Conservation (phyloP, 257 asterid genomes). For the Nicotiana obtusifolia region DNA sequence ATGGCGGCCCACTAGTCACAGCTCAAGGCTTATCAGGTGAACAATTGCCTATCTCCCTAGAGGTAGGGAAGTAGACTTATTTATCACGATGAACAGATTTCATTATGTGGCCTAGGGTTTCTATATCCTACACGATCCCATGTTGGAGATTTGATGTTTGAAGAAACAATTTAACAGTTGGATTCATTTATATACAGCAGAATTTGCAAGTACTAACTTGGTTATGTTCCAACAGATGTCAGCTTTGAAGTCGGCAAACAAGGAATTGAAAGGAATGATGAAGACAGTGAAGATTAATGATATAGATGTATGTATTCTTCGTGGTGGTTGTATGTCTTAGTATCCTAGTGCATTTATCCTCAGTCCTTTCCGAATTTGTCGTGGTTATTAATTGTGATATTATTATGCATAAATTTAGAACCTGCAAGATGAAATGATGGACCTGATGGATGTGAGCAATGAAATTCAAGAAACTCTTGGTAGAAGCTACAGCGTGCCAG, state of each 20-base stretch:
- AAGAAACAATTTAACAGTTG: slow-evolving; percentile 15
- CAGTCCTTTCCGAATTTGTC: background rate
- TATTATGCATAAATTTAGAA: slow-evolving; percentile 31
- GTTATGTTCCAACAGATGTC: slow-evolving; percentile 61
- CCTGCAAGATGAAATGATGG: slow-evolving; percentile 99
- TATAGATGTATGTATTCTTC: slow-evolving; percentile 61
- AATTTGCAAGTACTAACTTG: slow-evolving; percentile 5
- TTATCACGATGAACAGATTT: slow-evolving; percentile 27
- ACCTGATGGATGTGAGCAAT: slow-evolving; percentile 94
- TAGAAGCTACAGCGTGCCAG: slow-evolving; percentile 90
- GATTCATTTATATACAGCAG: slow-evolving; percentile 12
- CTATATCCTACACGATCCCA: background rate
- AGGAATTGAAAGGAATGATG: slow-evolving; percentile 98
- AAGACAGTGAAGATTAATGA: slow-evolving; percentile 98
- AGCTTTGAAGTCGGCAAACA: slow-evolving; percentile 91
- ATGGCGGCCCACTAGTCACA: slow-evolving; percentile 52
- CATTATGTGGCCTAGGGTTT: slow-evolving; percentile 17
- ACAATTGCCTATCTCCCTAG: slow-evolving; percentile 74
- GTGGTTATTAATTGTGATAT: slow-evolving; percentile 3
- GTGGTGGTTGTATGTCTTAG: background rate
- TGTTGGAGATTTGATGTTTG: slow-evolving; percentile 23
- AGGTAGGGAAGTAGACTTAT: slow-evolving; percentile 43
- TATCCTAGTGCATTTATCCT: background rate
- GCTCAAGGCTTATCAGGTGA: slow-evolving; percentile 46
- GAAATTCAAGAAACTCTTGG: slow-evolving; percentile 98